Base-by-base conservation (phyloP, 2,329 filamentous ascomycete species). In the Paramyrothecium roridum region DNA sequence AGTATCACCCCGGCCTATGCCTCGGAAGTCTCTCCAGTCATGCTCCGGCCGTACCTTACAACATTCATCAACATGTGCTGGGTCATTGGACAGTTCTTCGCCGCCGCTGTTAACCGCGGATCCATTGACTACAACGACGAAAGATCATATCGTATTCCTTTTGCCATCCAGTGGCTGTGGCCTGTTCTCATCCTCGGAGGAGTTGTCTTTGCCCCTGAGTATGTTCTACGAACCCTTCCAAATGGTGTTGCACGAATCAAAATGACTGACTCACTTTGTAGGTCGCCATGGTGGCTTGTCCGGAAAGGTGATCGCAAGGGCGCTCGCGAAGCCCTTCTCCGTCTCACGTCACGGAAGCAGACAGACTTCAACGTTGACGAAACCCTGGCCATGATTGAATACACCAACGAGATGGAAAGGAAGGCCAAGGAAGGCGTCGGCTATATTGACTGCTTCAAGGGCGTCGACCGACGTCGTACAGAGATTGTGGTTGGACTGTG, bases 61-160 rank as follows among this genome's bases (percentile, higher is more conserved):
- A 80, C 77, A 0, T 82, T 79, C 53, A 79, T 80, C 62, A 84
- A 84, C 58, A 74, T 83, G 66, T 83, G 80, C 59, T 84, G 80
- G 77, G 78, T 81, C 3, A 78, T 83, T 50, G 81, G 81, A 1
- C 80, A 84, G 57, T 74, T 84, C 59, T 72, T 81, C 48, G 74
- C 75, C 0, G 74, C 76, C 1, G 78, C 75, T 0, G 77, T 82
- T 13, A 74, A 79, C 57, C 73, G 74, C 37, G 73, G 68, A 6
- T 73, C 79, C 4, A 64, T 76, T 10, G 57, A 63, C 21, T 66
- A 71, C 2, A 58, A 64, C 1, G 73, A 76, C 22, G 59, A 80
- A 50, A 80, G 78, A 77, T 74, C 76, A 1, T 82, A 80, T 59
- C 72, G 72, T 3, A 79, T 76, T 40, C 79, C 80, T 0, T 82